Evolutionary conservation across 495 filamentous ascomycete genomes (phyloP), one percentile per base, ranked within the genome.

Genomic region (Alectoria sarmentosa): DNA sequence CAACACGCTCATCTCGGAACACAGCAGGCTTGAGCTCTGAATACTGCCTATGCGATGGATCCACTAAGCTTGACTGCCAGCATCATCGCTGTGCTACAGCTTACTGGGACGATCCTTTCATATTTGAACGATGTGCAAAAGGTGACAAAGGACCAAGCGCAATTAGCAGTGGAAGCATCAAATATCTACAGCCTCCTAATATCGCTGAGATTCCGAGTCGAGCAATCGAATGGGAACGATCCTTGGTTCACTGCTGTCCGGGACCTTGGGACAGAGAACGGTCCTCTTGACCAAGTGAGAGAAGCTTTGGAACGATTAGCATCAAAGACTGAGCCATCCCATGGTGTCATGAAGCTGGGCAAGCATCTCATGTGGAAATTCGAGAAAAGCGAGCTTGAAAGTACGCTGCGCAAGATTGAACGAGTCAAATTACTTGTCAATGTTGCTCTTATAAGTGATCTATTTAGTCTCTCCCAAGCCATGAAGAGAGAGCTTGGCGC

Each of bases 81-180:
- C 64, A 71, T 75, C 55, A 70, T 76, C 56, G 62, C 71, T 34
- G 46, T 76, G 54, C 60, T 76, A 15, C 61, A 76, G 49, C 63
- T 73, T 52, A 63, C 72, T 44, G 57, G 36, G 37, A 73, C 67
- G 56, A 61, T 70, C 9, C 32, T 73, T 8, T 59, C 57, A 1
- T 42, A 59, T n/a, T 13, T 41, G 13, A 59, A 41, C 23, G 36
- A 28, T 30, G 13, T 59, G 6, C 57, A 2, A 42, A 26, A 41
- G 7, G 37, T 23, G 0, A 59, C 57, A 23, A 38, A 42, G 19
- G 57, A 59, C 10, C 57, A 59, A n/a, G 13, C 1, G 1, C 36
- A 23, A 3, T 11, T 59, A 19, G 37, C 37, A 28, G 37, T 59
- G 4, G 36, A 59, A 21, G 37, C 13, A 1, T 41, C n/a, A 0